Evolutionary conservation across 768 basidiomycete species (phyloP), one percentile per base, ranked within the genome.

Genomic region (Solioccasus polychromus): DNA sequence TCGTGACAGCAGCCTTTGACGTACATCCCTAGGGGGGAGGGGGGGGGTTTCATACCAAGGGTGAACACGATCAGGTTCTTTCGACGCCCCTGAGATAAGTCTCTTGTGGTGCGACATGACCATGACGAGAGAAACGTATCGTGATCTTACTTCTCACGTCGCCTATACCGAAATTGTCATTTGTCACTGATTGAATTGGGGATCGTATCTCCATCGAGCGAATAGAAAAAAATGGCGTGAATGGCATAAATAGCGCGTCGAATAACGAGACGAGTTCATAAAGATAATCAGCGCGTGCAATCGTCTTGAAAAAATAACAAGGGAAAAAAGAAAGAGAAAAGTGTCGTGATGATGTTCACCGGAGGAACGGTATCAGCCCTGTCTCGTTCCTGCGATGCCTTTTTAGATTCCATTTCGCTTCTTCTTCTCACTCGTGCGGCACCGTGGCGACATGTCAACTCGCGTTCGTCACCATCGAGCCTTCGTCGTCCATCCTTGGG

Each of bases 241-340:
- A 56, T 56, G 44, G 49, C 59, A 53, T 60, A 62, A 59, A 62
- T 60, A 56, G 23, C 39, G 43, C 56, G 42, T 42, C 11, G 8
- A 31, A 34, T n/a, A 19, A 12, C 45, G 18, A 45, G 39, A 44
- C 31, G 24, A 54, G 17, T 32, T 61, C 51, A 60, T 60, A 59
- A 61, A 47, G 59, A 59, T 59, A 59, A 59, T 52, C 54, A 23
- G 35, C 24, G 38, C n/a, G n/a, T 51, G 44, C 36, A 40, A 23
- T 51, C 40, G 20, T 52, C 39, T n/a, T n/a, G n/a, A n/a, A n/a
- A n/a, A n/a, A n/a, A n/a, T n/a, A n/a, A n/a, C n/a, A n/a, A n/a
- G n/a, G n/a, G n/a, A n/a, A n/a, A n/a, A n/a, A n/a, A n/a, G n/a
- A n/a, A n/a, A n/a, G 36, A 54, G 17, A 8, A 34, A 39, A 14